phyloP scores from a whole-genome alignment of 192 early-diverging fungal species.

The Entophlyctis luteolus region DNA sequence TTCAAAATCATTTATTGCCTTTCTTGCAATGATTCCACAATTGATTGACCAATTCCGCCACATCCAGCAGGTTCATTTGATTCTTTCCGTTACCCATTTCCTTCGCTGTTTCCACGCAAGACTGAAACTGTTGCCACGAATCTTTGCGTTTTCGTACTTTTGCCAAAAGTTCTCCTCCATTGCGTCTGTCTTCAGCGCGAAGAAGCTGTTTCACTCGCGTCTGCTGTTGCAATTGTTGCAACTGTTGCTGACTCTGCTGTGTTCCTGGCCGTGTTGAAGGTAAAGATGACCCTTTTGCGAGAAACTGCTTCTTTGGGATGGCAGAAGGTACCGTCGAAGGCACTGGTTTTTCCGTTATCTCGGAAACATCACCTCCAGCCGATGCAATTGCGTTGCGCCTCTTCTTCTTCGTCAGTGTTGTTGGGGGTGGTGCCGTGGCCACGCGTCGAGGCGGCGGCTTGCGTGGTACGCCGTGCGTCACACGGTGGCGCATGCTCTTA shows the following conservation, averaged over 20 bases:
- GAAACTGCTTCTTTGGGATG: background rate
- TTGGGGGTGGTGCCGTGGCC: background rate
- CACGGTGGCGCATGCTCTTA: conserved; percentile 2
- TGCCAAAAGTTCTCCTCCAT: background rate
- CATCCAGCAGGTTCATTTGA: background rate
- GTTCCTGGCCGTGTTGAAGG: background rate
- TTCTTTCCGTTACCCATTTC: background rate
- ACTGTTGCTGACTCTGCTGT: background rate
- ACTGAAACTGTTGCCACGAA: conserved; percentile 14
- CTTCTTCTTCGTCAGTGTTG: background rate
- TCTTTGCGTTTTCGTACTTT: background rate
- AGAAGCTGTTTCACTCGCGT: too few species aligned
- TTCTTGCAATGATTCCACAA: conserved; percentile 19
- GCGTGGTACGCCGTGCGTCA: background rate
- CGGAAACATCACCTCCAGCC: background rate
- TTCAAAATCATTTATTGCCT: background rate
- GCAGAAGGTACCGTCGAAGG: background rate
- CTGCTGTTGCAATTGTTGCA: background rate
- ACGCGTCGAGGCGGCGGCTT: too few species aligned
- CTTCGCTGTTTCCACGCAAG: conserved; percentile 18
- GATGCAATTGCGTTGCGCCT: background rate
- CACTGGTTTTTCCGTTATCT: background rate
- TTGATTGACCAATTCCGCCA: conserved; percentile 11
- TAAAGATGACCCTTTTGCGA: background rate
- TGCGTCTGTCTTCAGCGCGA: background rate